phyloP scores from a whole-genome alignment of 306 rosid genomes.

The Citrullus amarus region DNA sequence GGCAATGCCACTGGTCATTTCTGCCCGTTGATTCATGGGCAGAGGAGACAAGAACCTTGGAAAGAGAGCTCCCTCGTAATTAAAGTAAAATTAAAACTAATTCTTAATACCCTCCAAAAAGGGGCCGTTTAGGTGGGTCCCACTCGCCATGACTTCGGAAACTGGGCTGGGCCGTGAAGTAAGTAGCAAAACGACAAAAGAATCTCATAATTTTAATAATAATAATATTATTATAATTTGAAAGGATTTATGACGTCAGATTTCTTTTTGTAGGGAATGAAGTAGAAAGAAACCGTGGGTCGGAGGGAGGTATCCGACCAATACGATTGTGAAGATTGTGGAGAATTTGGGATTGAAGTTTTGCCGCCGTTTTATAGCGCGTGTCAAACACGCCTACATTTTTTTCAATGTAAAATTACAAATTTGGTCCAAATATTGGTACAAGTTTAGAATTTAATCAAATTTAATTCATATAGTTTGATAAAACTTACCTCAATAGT shows the following conservation, averaged over 20 bases:
- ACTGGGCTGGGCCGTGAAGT: constrained; percentile 4
- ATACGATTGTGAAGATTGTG: neutral
- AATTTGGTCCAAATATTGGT: no score
- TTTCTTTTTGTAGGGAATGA: neutral
- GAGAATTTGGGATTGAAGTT: neutral
- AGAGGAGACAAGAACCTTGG: constrained; percentile 3
- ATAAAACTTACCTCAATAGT: no score
- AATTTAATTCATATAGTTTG: no score
- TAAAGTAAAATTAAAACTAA: neutral
- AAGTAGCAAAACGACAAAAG: constrained; percentile 2
- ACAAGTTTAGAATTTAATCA: no score
- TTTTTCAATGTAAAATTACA: no score
- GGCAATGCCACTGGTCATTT: neutral
- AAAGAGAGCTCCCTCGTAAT: neutral
- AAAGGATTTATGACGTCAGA: neutral
- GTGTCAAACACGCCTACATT: neutral
- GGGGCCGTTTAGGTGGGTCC: neutral
- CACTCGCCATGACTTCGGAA: neutral
- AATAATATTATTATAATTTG: neutral
- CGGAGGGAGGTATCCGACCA: neutral
- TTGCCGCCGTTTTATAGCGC: neutral
- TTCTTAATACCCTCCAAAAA: neutral
- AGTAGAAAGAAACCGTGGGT: neutral
- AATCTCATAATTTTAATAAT: neutral
- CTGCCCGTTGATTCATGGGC: constrained; percentile 9